Percentiles rank a stretch among this genome's conserved stretches.
Conservation (phyloP, 495 filamentous ascomycete species). For the Aspergillus funiculosus region DNA sequence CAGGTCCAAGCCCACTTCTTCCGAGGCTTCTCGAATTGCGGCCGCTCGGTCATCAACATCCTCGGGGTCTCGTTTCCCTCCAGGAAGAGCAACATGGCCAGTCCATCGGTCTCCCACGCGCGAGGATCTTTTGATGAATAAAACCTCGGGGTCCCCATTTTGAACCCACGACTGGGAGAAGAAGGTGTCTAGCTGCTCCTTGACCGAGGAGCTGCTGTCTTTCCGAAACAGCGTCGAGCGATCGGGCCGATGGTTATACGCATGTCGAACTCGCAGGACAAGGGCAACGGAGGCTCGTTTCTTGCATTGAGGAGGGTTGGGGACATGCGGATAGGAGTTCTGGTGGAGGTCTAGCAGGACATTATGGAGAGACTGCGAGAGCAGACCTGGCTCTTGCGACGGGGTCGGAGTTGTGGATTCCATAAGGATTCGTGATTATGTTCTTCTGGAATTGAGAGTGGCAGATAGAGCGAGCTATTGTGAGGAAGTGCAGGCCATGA, state of each 20-base stretch:
- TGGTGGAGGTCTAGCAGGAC: slow-evolving; percentile 48
- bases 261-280: slow-evolving; percentile 62
- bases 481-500: no score
- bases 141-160: slow-evolving; percentile 65
- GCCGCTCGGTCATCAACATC: slow-evolving; percentile 61
- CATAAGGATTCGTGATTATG: neutral
- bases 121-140: slow-evolving; percentile 73
- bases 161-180: slow-evolving; percentile 67
- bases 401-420: neutral
- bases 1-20: slow-evolving; percentile 68
- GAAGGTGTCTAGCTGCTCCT: slow-evolving; percentile 51
- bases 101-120: slow-evolving; percentile 71
- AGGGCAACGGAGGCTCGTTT: slow-evolving; percentile 71
- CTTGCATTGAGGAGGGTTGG: slow-evolving; percentile 55
- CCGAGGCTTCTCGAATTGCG: slow-evolving; percentile 62
- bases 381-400: slow-evolving; percentile 1
- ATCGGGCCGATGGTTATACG: slow-evolving; percentile 51
- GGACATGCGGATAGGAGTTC: slow-evolving; percentile 56
- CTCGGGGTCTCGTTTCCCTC: slow-evolving; percentile 63
- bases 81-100: slow-evolving; percentile 68
- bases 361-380: slow-evolving; percentile 31
- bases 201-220: slow-evolving; percentile 28
- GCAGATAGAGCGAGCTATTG: neutral
- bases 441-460: neutral
- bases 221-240: slow-evolving; percentile 18